Conservation (phyloP, 257 asterid genomes). For the Paraleonurus japonicus region DNA sequence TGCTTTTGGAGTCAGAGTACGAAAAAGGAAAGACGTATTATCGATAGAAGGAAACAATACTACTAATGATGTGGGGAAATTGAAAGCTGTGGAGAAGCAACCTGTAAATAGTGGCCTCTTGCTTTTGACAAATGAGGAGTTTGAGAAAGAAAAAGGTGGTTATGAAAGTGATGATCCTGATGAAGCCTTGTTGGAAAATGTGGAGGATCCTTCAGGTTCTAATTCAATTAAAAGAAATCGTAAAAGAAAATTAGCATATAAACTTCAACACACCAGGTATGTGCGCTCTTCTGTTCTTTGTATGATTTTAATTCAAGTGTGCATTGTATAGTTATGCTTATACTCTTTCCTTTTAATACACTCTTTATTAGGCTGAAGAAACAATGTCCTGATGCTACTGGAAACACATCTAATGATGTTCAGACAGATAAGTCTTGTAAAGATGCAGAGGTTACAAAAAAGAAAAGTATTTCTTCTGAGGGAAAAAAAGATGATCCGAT, state of each 20-base stretch:
- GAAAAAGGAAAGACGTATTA: conserved; percentile 46
- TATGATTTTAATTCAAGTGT: not conserved
- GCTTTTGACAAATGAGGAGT: conserved; percentile 75
- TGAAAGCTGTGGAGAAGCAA: conserved; percentile 48
- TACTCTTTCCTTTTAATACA: conserved; percentile 6
- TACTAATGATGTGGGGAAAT: conserved; percentile 31
- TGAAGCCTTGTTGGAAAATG: conserved; percentile 31
- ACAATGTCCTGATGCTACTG: conserved; percentile 44
- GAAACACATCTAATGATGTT: conserved; percentile 32
- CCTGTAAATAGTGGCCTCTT: conserved; percentile 40
- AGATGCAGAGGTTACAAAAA: conserved; percentile 27
- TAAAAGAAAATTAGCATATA: conserved; percentile 69
- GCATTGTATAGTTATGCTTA: conserved; percentile 12
- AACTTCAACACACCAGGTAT: conserved; percentile 56
- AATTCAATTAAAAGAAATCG: conserved; percentile 40
- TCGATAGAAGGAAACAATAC: conserved; percentile 48
- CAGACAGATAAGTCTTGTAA: conserved; percentile 31
- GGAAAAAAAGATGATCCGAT: conserved; percentile 36
- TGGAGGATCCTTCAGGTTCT: conserved; percentile 32
- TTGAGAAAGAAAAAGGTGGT: conserved; percentile 68
- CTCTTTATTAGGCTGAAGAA: conserved; percentile 55
- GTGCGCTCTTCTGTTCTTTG: not conserved
- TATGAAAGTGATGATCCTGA: conserved; percentile 51
- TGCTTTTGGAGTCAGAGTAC: conserved; percentile 46
- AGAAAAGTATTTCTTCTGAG: conserved; percentile 34